Evolutionary conservation across 768 basidiomycete genomes (phyloP), one percentile per base, ranked within the genome.

Genomic region (Psilocybe cubensis): DNA sequence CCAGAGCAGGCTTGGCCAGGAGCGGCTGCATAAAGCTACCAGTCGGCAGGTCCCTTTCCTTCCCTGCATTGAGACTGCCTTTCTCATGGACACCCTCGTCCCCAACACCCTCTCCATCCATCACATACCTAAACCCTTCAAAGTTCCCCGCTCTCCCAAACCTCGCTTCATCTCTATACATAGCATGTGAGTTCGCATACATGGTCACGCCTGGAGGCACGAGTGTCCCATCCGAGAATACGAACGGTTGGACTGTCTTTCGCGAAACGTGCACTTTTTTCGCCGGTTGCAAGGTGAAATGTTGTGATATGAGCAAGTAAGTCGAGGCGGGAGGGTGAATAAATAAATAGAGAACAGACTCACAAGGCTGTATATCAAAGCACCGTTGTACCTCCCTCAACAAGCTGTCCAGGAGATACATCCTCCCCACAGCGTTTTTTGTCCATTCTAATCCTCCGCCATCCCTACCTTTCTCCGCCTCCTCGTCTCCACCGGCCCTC

Each of bases 351-450:
- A 41, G 12, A 11, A n/a, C 8, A 18, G 3, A 63, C 68, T 41
- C 51, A 71, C 72, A 27, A 8, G 66, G 57, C 33, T 64, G 59
- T 20, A 76, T 60, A 8, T 72, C 74, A 33, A 65, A 67, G 23
- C 74, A 48, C 6, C 80, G 63, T 52, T 72, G 69, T 4, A 74
- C 66, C 60, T 83, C 82, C 46, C 74, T 76, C 8, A 84, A 53
- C 61, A 84, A 81, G 57, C 82, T 83, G 58, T 84, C 83, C 6
- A 81, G 56, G 53, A 71, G 76, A 44, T 61, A 62, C 77, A 82
- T 76, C 51, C 71, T 72, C 4, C 70, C 68, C 8, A 74, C 49
- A 52, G 76, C 56, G 57, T 54, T 45, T 44, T 68, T 71, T 12
- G 68, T 70, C 74, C 74, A 78, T 0, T n/a, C 25, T 14, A 14